Evolutionary conservation across 1,284 basidiomycete species (phyloP).

Genomic region (Ceratobasidium sp.): DNA sequence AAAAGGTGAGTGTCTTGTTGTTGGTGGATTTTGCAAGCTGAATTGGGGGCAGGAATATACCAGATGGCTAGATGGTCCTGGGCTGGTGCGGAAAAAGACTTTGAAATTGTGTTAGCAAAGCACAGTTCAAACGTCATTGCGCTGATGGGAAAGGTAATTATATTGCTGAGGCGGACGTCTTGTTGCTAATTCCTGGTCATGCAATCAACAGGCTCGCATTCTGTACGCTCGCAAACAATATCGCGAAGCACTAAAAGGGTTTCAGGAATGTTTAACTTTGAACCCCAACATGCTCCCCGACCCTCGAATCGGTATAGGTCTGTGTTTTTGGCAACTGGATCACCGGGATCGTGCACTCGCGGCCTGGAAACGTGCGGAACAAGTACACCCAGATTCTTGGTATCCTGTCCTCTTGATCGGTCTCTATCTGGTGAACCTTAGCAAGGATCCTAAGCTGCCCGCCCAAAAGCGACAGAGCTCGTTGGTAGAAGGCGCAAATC

Average conservation of each 20-base stretch:
- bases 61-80: slow-evolving; percentile 82
- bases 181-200: not conserved
- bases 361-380: slow-evolving; percentile 88
- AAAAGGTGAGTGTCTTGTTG: slow-evolving; percentile 62
- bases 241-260: slow-evolving; percentile 80
- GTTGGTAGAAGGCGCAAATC: slow-evolving; percentile 53
- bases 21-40: slow-evolving; percentile 47
- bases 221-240: slow-evolving; percentile 81
- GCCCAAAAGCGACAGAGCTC: slow-evolving; percentile 69
- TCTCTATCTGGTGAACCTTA: slow-evolving; percentile 81
- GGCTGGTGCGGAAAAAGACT: slow-evolving; percentile 80
- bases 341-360: slow-evolving; percentile 80
- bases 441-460: slow-evolving; percentile 69
- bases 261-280: slow-evolving; percentile 83
- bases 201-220: slow-evolving; percentile 72
- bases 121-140: slow-evolving; percentile 87
- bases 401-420: slow-evolving; percentile 83
- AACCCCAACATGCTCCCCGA: slow-evolving; percentile 85
- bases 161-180: not conserved
- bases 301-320: slow-evolving; percentile 90
- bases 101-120: slow-evolving; percentile 81
- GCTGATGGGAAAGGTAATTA: slow-evolving; percentile 74
- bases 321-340: slow-evolving; percentile 89
- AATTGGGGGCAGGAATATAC: slow-evolving; percentile 69
- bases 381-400: slow-evolving; percentile 82